phyloP scores from a whole-genome alignment of 2,329 filamentous ascomycete species.

The Blastomyces percursus region DNA sequence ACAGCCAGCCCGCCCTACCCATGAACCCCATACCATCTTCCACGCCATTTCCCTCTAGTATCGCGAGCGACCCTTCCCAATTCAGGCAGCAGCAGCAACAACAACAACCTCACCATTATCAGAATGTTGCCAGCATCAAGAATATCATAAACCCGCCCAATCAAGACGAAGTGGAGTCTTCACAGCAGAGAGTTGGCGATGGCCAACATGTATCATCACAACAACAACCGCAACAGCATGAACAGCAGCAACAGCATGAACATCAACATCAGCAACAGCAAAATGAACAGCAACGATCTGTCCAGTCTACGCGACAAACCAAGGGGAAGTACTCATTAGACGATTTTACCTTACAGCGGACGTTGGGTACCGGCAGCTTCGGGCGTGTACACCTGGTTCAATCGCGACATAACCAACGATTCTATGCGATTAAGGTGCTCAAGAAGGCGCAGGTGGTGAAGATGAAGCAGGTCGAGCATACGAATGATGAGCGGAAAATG shows the following conservation, averaged over 20 bases:
- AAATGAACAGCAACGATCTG: constrained; percentile 15
- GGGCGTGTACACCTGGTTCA: constrained; percentile 93
- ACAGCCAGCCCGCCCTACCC: not conserved
- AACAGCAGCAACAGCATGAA: too few species aligned
- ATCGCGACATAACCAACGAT: constrained; percentile 94
- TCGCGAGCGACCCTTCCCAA: constrained; percentile 12
- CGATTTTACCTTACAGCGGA: constrained; percentile 84
- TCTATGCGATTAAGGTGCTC: constrained; percentile 96
- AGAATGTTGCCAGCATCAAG: constrained; percentile 69
- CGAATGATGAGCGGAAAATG: constrained; percentile 95
- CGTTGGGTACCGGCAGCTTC: constrained; percentile 92
- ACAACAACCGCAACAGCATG: constrained; percentile 8
- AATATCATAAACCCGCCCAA: constrained; percentile 66
- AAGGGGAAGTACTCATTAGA: constrained; percentile 94
- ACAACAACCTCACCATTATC: constrained; percentile 36
- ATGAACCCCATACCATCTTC: not conserved
- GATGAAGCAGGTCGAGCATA: constrained; percentile 99
- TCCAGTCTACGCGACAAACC: constrained; percentile 50
- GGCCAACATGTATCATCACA: constrained; percentile 3
- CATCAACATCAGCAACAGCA: constrained; percentile 17
- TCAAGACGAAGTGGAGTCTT: constrained; percentile 36
- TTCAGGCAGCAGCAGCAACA: constrained; percentile 21
- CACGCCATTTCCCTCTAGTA: not conserved
- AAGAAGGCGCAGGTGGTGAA: constrained; percentile 98
- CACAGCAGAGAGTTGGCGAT: constrained; percentile 11